Base-by-base conservation (phyloP, 2,329 filamentous ascomycete species). In the Curvularia sp. region DNA sequence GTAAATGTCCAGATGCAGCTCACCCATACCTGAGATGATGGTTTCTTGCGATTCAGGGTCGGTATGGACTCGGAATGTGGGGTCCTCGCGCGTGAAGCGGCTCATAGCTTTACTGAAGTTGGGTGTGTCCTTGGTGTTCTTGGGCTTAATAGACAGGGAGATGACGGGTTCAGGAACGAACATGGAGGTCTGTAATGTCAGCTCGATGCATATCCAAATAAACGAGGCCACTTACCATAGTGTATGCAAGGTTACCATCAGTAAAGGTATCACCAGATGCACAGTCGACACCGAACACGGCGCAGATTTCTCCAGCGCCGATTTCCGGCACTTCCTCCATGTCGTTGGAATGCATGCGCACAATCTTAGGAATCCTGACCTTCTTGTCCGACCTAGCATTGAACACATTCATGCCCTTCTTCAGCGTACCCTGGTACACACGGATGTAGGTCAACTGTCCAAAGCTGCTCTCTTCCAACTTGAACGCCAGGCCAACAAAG, bases 51-150 rank as follows among this genome's bases (percentile, higher is more conserved):
- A 94, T 81, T 99, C 95, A 15, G 87, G 80, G 74, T 99, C 95
- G 70, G 97, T 93, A 70, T 92, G 90, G 36, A 99, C 91, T 53
- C 95, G 88, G 87, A 99, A 99, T 12, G 95, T 99, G 3, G 95
- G 95, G 72, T 99, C 95, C 80, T 99, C 95, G 64, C 95, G 90
- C 80, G 97, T 94, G 86, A 99, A 99, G 68, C 95, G 91, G 77
- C 94, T 95, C 88, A 99, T 98, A 68, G 95, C 95, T 82, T 99
- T 99, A 74, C 89, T 93, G 84, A 99, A 99, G 82, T 96, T 95
- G 75, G 92, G 88, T 57, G 90, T 88, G 72, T 99, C 94, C 77
- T 92, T 95, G 76, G 86, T 93, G 77, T 92, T 88, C 84, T 98
- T 98, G 47, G 95, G 95, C 79, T 92, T 93, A 83, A 99, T 98